Percentiles rank a stretch among this genome's conserved stretches.
These are phyloP conservation scores for Brachypodium distachyon DNA, from an alignment of 202 grass and related monocot genomes.

Conservation along the genomic window DNA sequence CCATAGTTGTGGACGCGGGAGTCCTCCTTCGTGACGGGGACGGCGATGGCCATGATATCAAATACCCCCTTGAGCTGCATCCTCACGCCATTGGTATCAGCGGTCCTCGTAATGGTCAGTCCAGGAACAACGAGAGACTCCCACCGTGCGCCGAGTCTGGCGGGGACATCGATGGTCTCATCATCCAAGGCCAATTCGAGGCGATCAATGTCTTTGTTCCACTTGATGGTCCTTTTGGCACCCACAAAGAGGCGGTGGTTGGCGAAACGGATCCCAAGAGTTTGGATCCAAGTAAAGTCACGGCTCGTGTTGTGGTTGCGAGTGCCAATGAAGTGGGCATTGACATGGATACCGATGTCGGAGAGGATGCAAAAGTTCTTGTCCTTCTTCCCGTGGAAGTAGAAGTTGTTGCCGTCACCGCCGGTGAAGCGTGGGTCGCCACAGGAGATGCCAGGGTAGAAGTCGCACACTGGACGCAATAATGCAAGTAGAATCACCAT, in stretches of 20 bases:
- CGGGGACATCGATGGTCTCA: slow-evolving; percentile 14
- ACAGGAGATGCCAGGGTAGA: slow-evolving; percentile 39
- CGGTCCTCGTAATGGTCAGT: slow-evolving; percentile 20
- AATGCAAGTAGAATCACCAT: neutral
- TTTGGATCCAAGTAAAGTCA: slow-evolving; percentile 85
- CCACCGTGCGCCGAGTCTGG: slow-evolving; percentile 18
- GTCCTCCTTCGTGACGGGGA: slow-evolving; percentile 43
- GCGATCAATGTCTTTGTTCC: slow-evolving; percentile 29
- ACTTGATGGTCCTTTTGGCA: slow-evolving; percentile 23
- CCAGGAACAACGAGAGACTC: neutral
- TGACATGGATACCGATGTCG: slow-evolving; percentile 62
- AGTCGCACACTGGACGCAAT: slow-evolving; percentile 31
- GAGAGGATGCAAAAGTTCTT: slow-evolving; percentile 56
- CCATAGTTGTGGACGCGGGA: slow-evolving; percentile 53
- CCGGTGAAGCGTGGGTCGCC: slow-evolving; percentile 73
- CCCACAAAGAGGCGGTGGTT: slow-evolving; percentile 46
- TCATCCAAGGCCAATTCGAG: slow-evolving; percentile 37
- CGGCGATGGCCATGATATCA: slow-evolving; percentile 28
- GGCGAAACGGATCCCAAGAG: slow-evolving; percentile 48
- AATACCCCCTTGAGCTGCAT: slow-evolving; percentile 31
- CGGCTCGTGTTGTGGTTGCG: slow-evolving; percentile 35
- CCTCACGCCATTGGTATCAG: slow-evolving; percentile 4
- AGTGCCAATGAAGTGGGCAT: slow-evolving; percentile 77
- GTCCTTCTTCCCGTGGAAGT: slow-evolving; percentile 76
- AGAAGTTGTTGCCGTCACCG: slow-evolving; percentile 85